phyloP scores from a whole-genome alignment of 2,329 filamentous ascomycete species.

The Colletotrichum lupini region DNA sequence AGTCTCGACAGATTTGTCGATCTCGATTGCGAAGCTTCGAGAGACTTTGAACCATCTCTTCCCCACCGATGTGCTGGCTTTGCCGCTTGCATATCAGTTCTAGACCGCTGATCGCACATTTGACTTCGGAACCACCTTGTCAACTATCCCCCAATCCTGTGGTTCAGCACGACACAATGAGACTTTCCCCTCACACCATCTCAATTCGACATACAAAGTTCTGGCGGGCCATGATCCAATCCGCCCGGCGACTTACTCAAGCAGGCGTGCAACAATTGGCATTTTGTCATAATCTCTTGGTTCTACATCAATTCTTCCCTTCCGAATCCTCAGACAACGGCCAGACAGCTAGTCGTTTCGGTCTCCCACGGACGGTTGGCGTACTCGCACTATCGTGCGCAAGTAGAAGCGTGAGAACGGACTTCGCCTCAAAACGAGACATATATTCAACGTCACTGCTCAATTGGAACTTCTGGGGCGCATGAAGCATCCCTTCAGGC shows the following conservation, averaged over 20 bases:
- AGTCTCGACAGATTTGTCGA: slow-evolving; percentile 1
- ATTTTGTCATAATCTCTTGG: not conserved
- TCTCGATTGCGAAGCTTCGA: slow-evolving; percentile 17
- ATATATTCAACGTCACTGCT: slow-evolving; percentile 10
- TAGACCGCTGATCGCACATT: slow-evolving; percentile 1
- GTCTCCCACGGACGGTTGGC: slow-evolving; percentile 6
- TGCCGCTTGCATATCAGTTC: slow-evolving; percentile 3
- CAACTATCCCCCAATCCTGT: not conserved
- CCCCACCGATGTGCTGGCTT: slow-evolving; percentile 27
- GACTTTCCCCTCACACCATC: not conserved
- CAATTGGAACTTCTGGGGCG: not conserved
- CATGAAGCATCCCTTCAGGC: not conserved
- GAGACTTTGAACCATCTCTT: not conserved
- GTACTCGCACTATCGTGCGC: not conserved
- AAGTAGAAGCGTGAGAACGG: slow-evolving; percentile 11
- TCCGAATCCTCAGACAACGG: not conserved
- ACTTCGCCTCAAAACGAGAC: slow-evolving; percentile 16
- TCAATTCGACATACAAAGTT: not conserved
- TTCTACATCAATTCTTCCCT: not conserved
- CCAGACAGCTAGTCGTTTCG: slow-evolving; percentile 15
- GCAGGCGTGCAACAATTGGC: not conserved
- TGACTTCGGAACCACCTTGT: not conserved
- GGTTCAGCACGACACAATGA: not conserved
- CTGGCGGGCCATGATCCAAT: not conserved
- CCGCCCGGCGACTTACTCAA: not conserved